Base-by-base conservation (phyloP, 78 protist species). In the Dictyostelium capitatum region DNA sequence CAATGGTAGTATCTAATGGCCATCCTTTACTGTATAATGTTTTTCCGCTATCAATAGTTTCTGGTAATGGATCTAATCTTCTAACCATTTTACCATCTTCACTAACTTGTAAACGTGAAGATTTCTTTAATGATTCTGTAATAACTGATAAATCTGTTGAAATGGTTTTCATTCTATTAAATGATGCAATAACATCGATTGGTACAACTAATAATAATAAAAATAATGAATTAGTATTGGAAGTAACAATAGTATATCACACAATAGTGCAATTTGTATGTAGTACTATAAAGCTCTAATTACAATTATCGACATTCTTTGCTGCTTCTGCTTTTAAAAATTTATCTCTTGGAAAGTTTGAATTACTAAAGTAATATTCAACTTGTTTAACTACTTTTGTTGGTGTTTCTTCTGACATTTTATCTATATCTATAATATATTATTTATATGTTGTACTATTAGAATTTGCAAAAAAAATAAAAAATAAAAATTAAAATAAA, bases 341-440 rank as follows among this genome's bases (percentile, higher is more conserved):
- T 72, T 82, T 91, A 72, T 91, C 95, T 20, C 80, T 43, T 10
- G 83, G 90, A 54, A 48, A 73, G 72, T 91, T 91, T 69, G 90
- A 80, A 84, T 91, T 90, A 57, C 91, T 82, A 47, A 91, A 91
- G 67, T 91, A 91, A 51, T 83, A 91, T 69, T 91, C 95, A n/a
- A 91, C 72, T 84, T 91, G 95, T 78, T 80, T 90, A 23, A 73
- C 30, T 17, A 83, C 57, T 74, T 82, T 53, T 19, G 62, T 37
- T 83, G 90, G 46, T 19, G 72, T 53, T 53, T 25, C 54, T 47
- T 20, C 54, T 43, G 43, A 48, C 65, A 53, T 77, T 53, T 78
- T 15, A 37, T 53, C 20, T 78, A 30, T 41, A 20, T 74, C n/a
- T 47, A 47, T 10, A 25, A 11, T 1, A 6, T 30, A 32, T 73